These are phyloP conservation scores for Pseudogymnoascus sp. DNA, from an alignment of 2,329 filamentous ascomycete species.

Conservation along the genomic window DNA sequence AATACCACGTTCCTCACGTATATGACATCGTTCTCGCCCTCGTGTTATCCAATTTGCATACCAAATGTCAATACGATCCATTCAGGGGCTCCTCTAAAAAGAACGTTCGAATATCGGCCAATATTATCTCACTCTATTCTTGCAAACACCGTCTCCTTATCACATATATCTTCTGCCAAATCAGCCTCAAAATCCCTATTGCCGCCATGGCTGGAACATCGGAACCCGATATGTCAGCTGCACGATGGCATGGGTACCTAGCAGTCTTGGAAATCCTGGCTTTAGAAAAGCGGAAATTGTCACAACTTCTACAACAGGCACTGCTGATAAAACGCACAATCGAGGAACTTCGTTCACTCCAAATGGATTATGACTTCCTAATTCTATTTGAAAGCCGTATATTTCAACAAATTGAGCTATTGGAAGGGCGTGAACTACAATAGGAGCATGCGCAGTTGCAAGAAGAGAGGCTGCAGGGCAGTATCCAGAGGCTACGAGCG, in stretches of 20 bases:
- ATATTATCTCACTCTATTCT: background rate
- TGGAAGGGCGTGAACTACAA: background rate
- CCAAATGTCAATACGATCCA: too few relatives aligned
- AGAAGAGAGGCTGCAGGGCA: background rate
- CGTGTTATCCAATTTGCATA: background rate
- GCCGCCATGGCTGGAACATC: background rate
- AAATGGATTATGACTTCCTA: too few relatives aligned
- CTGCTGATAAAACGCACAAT: too few relatives aligned
- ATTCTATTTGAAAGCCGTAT: too few relatives aligned
- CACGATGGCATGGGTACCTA: background rate
- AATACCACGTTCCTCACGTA: background rate
- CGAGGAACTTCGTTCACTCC: too few relatives aligned
- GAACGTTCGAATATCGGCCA: background rate
- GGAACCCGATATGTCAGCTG: background rate
- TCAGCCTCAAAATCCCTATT: background rate
- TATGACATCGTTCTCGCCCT: background rate
- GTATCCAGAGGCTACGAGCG: background rate
- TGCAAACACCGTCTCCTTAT: too few relatives aligned
- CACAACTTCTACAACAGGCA: too few relatives aligned
- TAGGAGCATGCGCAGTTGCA: background rate
- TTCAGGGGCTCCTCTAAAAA: background rate
- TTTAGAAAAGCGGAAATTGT: too few relatives aligned
- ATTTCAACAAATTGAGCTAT: background rate
- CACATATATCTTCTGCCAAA: background rate
- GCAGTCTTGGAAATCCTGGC: background rate